Evolutionary conservation across 1,139 yeast species (phyloP).

Genomic region (Geotrichum aggregatum): DNA sequence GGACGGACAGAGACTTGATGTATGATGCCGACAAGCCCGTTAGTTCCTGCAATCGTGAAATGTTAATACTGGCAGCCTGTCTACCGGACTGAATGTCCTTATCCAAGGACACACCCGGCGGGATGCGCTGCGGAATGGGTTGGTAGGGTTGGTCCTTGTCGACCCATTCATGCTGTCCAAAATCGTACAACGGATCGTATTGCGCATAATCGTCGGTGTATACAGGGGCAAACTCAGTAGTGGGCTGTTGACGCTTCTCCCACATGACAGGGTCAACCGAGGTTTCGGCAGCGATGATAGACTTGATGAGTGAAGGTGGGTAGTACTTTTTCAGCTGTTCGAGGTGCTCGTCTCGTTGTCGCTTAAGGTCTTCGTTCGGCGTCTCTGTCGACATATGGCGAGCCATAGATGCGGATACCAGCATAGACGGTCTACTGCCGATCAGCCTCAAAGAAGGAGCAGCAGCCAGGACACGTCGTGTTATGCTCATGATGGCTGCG

Average conservation of each 20-base stretch:
- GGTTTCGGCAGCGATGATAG: conserved; percentile 76
- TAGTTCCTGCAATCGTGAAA: conserved; percentile 42
- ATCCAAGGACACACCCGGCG: conserved; percentile 41
- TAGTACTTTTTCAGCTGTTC: conserved; percentile 65
- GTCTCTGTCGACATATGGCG: conserved; percentile 10
- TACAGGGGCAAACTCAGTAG: conserved; percentile 53
- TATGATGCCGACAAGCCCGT: conserved; percentile 72
- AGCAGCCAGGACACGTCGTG: conserved; percentile 12
- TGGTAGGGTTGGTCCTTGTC: conserved; percentile 45
- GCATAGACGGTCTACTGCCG: background rate
- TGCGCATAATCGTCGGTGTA: conserved; percentile 59
- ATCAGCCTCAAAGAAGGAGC: conserved; percentile 10
- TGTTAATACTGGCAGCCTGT: conserved; percentile 45
- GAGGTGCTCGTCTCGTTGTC: conserved; percentile 46
- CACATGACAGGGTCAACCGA: conserved; percentile 61
- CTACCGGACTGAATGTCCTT: conserved; percentile 34
- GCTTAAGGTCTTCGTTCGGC: conserved; percentile 17
- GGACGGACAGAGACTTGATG: conserved; percentile 59
- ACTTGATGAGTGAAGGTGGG: conserved; percentile 70
- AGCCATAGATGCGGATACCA: background rate
- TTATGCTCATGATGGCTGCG: conserved; percentile 11
- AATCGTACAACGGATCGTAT: conserved; percentile 57
- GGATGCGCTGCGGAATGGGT: conserved; percentile 43
- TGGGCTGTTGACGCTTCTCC: conserved; percentile 37
- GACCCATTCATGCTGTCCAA: conserved; percentile 44